phyloP scores from a whole-genome alignment of 805 yeast species.

The Candida maesae region DNA sequence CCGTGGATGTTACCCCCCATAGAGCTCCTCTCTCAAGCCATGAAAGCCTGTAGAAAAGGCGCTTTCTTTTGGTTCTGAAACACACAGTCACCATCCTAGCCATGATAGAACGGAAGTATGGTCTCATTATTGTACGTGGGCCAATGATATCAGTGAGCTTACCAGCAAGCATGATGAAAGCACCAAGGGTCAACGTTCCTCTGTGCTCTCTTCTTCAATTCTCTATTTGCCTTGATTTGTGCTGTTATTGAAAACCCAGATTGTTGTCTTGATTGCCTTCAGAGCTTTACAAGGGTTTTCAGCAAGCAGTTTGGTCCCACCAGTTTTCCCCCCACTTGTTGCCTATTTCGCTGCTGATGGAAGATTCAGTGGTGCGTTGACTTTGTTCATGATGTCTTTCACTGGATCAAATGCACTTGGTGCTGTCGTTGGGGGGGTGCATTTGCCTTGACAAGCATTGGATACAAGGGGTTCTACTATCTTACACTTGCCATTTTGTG shows the following conservation, averaged over 20 bases:
- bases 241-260: slow-evolving; percentile 33
- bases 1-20: too few species aligned
- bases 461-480: slow-evolving; percentile 38
- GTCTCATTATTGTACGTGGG: too few species aligned
- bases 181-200: slow-evolving; percentile 37
- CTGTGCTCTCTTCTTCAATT: slow-evolving; percentile 22
- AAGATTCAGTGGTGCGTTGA: slow-evolving; percentile 25
- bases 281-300: slow-evolving; percentile 44
- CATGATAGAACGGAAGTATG: too few species aligned
- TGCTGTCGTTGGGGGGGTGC: slow-evolving; percentile 45
- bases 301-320: slow-evolving; percentile 39
- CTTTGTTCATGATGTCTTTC: slow-evolving; percentile 27
- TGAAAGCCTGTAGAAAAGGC: too few species aligned
- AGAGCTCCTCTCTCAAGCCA: too few species aligned
- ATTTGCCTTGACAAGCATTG: slow-evolving; percentile 33
- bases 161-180: slow-evolving; percentile 32
- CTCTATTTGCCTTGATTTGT: slow-evolving; percentile 30
- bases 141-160: slow-evolving; percentile 37
- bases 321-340: slow-evolving; percentile 32
- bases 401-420: slow-evolving; percentile 36
- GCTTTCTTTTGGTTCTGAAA: too few species aligned
- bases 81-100: background rate
- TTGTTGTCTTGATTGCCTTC: slow-evolving; percentile 36
- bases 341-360: slow-evolving; percentile 27
- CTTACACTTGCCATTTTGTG: slow-evolving; percentile 33